Evolutionary conservation across 768 basidiomycete species (phyloP), one percentile per base, ranked within the genome.

Genomic region (Leccinum longicurvipes): DNA sequence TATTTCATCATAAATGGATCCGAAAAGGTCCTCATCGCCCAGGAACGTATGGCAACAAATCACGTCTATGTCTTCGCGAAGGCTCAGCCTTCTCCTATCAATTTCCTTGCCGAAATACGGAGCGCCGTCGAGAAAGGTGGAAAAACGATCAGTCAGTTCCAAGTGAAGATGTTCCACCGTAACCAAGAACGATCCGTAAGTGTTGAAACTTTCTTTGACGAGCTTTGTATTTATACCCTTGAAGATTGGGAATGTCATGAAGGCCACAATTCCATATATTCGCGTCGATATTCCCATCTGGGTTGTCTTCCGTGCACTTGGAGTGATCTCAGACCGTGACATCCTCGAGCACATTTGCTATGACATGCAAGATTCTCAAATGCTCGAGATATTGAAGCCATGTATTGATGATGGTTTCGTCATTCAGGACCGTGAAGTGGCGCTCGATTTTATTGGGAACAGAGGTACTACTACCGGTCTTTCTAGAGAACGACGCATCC

Each of bases 1-100:
- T 99, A 99, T 72, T 99, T 99, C 72, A 93, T 99, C 68, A 98
- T 99, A 76, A 98, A 98, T 63, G 97, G 97, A 12, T 98, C 97
- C 3, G 97, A 99, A 72, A 99, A 99, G 73, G 97, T 99, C n/a
- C 79, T 99, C 58, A 99, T 99, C 72, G 97, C 97, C 2, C 97
- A 99, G 72, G 97, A 99, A 72, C 86, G 97, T 51, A 98, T 98
- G 95, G 96, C 97, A 10, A 95, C 93, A 23, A 99, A 99, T 75
- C 95, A 97, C 67, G 97, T 99, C 61, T 99, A 98, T 73, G 94
- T 98, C 51, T 99, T 99, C 67, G 93, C 95, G 50, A 99, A 98
- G 74, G 92, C 92, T 0, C 93, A 96, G 62, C 95, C 96, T 4
- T 95, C 93, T 17, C 94, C 95, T 2, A 91, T 97, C 64, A 93